These are phyloP conservation scores for Phycomyces blakesleeanus DNA, from an alignment of 192 early-diverging fungal genomes.

Conservation along the genomic window DNA sequence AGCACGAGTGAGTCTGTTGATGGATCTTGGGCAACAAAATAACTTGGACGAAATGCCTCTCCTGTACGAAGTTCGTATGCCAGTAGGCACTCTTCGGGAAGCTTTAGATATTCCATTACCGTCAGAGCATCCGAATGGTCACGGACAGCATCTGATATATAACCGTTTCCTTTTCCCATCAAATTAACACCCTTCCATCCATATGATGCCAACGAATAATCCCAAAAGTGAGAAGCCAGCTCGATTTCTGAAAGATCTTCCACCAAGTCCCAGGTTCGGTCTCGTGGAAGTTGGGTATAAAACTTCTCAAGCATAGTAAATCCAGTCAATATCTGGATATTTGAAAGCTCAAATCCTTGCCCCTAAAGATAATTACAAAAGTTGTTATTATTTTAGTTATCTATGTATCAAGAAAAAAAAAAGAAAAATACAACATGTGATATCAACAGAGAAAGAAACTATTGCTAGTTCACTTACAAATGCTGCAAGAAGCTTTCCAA, in stretches of 20 bases:
- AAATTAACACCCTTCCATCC: constrained; percentile 74
- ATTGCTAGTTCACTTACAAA: constrained; percentile 22
- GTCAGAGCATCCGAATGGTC: constrained; percentile 62
- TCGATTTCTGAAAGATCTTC: constrained; percentile 33
- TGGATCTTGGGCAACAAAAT: constrained; percentile 67
- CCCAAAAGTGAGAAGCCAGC: constrained; percentile 34
- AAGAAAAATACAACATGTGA: too few relatives aligned
- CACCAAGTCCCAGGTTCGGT: constrained; percentile 37
- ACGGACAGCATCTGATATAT: constrained; percentile 60
- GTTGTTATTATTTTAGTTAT: too few relatives aligned
- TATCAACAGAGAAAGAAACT: too few relatives aligned
- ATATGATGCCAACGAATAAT: constrained; percentile 44
- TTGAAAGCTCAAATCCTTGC: constrained; percentile 69
- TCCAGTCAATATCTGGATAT: constrained; percentile 58
- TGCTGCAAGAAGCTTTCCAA: constrained; percentile 26
- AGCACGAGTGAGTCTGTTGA: constrained; percentile 61
- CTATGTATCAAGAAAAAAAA: too few relatives aligned
- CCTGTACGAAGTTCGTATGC: constrained; percentile 64
- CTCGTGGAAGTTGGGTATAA: constrained; percentile 42
- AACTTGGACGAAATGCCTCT: constrained; percentile 65
- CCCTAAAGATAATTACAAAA: constrained; percentile 34
- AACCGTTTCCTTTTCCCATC: constrained; percentile 64
- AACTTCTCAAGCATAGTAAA: constrained; percentile 64
- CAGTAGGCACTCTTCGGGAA: constrained; percentile 60
- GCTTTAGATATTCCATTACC: constrained; percentile 57